Evolutionary conservation across 2,329 filamentous ascomycete genomes (phyloP), one percentile per base, ranked within the genome.

Genomic region (Fonsecaea multimorphosa): DNA sequence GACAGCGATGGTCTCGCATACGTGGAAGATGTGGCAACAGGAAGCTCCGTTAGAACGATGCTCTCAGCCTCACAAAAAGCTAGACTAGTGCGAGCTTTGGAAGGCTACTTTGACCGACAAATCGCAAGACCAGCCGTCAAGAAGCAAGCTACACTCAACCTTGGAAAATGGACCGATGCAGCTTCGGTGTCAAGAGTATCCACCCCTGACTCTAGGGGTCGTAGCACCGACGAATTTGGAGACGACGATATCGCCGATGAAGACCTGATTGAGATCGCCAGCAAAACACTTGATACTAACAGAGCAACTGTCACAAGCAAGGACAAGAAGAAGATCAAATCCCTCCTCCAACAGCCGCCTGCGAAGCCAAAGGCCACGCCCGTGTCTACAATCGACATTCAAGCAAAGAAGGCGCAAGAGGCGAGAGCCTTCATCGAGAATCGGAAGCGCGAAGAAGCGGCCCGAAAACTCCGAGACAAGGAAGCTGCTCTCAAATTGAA

Each of bases 41-140:
- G 59, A 60, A 58, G 60, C 82, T 74, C 84, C 77, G 85, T 89
- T 70, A 89, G 86, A 72, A 96, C 93, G 1, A 97, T 96, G 72
- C 80, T 98, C 71, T 91, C 86, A 12, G 86, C 87, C 38, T 88
- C 90, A 63, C 93, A 98, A 75, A 92, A 93, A 71, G 94, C 93
- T 11, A 91, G 97, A 78, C 82, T 98, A 57, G 83, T 86, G 60
- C 79, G 84, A 59, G 85, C 86, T 19, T 76, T 88, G n/a, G 87
- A 89, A 70, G 82, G 78, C 11, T 81, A 81, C 66, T 78, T 78
- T 65, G 80, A 78, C 66, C 77, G 80, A 8, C 78, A 81, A 54
- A 76, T 81, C 46, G 76, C 77, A 57, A 77, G 77, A 36, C 76
- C 78, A n/a, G 75, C 76, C 46, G 70, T 74, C 19, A 74, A 79